phyloP scores from a whole-genome alignment of 78 protist genomes.

The Acrasis kona region DNA sequence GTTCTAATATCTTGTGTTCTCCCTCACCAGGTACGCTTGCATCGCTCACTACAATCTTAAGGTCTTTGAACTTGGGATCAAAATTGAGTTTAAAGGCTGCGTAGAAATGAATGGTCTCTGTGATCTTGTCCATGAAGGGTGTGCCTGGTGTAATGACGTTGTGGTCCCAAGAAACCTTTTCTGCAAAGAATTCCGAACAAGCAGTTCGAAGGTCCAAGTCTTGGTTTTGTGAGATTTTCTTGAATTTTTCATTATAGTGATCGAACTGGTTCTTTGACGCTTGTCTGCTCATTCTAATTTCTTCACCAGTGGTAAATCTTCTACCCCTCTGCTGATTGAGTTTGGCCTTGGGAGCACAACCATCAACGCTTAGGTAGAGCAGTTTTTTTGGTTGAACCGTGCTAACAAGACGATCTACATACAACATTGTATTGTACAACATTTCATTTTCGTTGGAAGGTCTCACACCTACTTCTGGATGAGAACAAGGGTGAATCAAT shows the following conservation, averaged over 20 bases:
- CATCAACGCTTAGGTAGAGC: conserved; percentile 13
- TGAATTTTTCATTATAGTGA: not conserved
- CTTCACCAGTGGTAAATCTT: not conserved
- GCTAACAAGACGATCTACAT: not conserved
- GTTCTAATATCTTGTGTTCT: conserved; percentile 15
- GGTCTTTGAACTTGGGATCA: not conserved
- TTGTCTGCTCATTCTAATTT: conserved; percentile 4
- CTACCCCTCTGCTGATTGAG: conserved; percentile 4
- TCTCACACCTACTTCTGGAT: not conserved
- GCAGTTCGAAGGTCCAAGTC: not conserved
- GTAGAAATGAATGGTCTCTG: not conserved
- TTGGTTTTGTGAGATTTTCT: not conserved
- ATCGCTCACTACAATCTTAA: conserved; percentile 13
- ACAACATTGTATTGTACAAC: not conserved
- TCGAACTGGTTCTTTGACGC: not conserved
- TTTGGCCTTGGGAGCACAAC: not conserved
- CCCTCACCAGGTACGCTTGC: conserved; percentile 15
- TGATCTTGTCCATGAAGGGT: conserved; percentile 18
- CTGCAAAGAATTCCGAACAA: not conserved
- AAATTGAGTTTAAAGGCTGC: not conserved
- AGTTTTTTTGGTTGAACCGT: not conserved
- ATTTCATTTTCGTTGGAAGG: not conserved
- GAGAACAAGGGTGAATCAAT: conserved; percentile 88
- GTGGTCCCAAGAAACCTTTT: conserved; percentile 7
- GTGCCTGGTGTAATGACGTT: conserved; percentile 29